Evolutionary conservation across 495 filamentous ascomycete genomes (phyloP), one percentile per base, ranked within the genome.

Genomic region (Lasiosphaeria miniovina): DNA sequence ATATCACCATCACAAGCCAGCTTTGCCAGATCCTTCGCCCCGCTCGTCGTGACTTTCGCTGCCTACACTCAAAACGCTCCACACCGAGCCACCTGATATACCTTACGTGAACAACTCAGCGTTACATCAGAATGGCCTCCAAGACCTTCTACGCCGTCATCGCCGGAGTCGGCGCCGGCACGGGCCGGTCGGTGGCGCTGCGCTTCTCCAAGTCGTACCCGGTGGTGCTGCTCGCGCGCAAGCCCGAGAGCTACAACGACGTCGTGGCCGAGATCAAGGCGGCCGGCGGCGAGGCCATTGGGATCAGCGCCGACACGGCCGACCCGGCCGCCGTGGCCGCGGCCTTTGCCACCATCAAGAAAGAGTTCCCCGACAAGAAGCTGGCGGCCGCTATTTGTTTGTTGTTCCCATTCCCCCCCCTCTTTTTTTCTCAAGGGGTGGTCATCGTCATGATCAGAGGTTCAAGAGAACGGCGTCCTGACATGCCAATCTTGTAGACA

Each of bases 301-400:
- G 91, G 17, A 85, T 95, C 64, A 84, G 82, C 62, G 79, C 90
- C 17, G 91, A 96, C 68, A 77, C 89, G 3, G 79, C 86, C 0
- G 83, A 89, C 70, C 70, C 81, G 1, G 71, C 75, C 43, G 87
- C 87, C 53, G 74, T 94, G 1, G 75, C 80, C 40, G 69, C 75
- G 2, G 89, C 90, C n/a, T 87, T 95, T 61, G 79, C 81, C 34
- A 71, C 82, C 60, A 89, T 94, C 67, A 75, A 80, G 49, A 74
- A 84, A 61, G 78, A 88, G 61, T 82, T 78, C 9, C 67, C 73
- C 1, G 78, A 66, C n/a, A 63, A 67, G 35, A 77, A 81, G 34
- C 72, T 89, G 1, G 90, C 88, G 8, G 93, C 90, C 0, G 91
- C 91, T 0, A 75, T 98, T 5, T 96, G 90, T 68, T 36, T 52